These are phyloP conservation scores for Elasticomyces elasticus DNA, from an alignment of 495 filamentous ascomycete genomes.

Conservation along the genomic window DNA sequence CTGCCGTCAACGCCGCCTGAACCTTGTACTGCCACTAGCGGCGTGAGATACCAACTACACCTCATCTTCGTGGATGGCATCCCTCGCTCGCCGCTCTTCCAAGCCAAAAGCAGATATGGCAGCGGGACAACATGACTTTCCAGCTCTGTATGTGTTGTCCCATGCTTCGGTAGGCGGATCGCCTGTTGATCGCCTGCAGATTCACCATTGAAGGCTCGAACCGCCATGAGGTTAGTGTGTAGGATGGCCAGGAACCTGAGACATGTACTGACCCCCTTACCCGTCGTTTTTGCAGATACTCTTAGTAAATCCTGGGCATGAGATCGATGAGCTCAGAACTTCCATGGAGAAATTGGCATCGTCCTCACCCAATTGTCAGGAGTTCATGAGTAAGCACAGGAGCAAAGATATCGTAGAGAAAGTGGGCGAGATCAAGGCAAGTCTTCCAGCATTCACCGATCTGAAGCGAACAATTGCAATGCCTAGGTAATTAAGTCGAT, in stretches of 20 bases:
- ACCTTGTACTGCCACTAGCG: too few relatives aligned
- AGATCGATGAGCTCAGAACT: constrained; percentile 16
- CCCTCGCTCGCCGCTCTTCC: neutral
- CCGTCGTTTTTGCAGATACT: constrained; percentile 8
- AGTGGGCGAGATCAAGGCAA: constrained; percentile 23
- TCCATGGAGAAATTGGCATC: constrained; percentile 11
- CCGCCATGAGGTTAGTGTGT: constrained; percentile 22
- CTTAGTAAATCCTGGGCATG: constrained; percentile 15
- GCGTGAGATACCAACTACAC: too few relatives aligned
- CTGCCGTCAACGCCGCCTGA: too few relatives aligned
- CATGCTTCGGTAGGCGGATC: too few relatives aligned
- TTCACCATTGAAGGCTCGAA: constrained; percentile 25
- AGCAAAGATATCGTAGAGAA: constrained; percentile 16
- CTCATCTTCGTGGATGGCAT: neutral
- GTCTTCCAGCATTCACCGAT: too few relatives aligned
- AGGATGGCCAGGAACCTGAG: neutral
- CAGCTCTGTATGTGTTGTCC: too few relatives aligned
- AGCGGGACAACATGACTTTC: constrained; percentile 20
- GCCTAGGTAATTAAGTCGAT: too few relatives aligned
- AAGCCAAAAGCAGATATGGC: constrained; percentile 4
- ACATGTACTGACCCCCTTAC: neutral
- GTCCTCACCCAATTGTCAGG: constrained; percentile 24
- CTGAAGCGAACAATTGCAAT: too few relatives aligned
- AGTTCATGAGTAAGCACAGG: constrained; percentile 26
- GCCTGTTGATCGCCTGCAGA: too few relatives aligned